phyloP scores from a whole-genome alignment of 768 basidiomycete species.

The Rhizopogon salebrosus region DNA sequence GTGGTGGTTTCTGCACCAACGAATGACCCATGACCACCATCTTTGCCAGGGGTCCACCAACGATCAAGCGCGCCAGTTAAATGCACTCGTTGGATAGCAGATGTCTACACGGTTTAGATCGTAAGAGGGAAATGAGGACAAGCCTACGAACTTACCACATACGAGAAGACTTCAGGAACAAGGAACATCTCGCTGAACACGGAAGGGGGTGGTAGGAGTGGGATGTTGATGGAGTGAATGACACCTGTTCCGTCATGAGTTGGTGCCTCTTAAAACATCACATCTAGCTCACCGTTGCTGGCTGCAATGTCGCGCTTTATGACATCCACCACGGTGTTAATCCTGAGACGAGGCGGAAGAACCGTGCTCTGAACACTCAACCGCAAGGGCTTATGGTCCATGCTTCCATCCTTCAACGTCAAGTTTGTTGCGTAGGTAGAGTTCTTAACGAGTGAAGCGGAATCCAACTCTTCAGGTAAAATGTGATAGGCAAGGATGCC shows the following conservation, averaged over 20 bases:
- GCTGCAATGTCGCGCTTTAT: constrained; percentile 37
- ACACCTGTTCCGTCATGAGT: constrained; percentile 26
- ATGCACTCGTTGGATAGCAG: constrained; percentile 47
- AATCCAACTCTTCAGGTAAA: constrained; percentile 35
- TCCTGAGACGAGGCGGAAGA: constrained; percentile 29
- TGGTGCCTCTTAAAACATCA: background rate
- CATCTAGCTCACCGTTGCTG: constrained; percentile 41
- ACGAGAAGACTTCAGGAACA: constrained; percentile 39
- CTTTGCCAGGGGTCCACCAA: constrained; percentile 33
- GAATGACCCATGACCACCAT: constrained; percentile 33
- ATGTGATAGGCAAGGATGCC: constrained; percentile 56
- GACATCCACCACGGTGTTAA: constrained; percentile 49
- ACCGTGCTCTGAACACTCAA: constrained; percentile 31
- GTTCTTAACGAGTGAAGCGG: constrained; percentile 41
- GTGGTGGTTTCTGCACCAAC: constrained; percentile 44
- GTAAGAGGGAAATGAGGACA: background rate
- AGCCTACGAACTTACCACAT: constrained; percentile 31
- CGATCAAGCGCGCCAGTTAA: constrained; percentile 43
- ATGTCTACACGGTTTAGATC: constrained; percentile 35
- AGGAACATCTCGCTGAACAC: constrained; percentile 44
- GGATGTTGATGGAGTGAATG: constrained; percentile 50
- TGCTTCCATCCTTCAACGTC: constrained; percentile 33
- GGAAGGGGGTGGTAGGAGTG: constrained; percentile 51
- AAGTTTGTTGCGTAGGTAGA: constrained; percentile 49
- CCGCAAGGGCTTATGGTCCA: constrained; percentile 42